Base-by-base conservation (phyloP, 169 alveolate genomes). In the Cryptosporidium tyzzeri region DNA sequence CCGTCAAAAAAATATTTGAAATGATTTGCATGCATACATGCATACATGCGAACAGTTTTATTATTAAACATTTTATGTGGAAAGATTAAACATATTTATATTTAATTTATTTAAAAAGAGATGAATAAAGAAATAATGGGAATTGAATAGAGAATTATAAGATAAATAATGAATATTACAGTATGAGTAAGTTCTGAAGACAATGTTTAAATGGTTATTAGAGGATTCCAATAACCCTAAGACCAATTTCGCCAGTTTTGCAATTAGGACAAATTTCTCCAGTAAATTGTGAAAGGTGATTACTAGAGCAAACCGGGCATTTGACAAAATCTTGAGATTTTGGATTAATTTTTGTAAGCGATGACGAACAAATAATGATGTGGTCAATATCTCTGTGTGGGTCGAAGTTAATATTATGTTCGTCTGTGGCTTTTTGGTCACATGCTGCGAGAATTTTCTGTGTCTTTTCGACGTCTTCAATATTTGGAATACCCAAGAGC, bases 391-490 rank as follows among this genome's bases (percentile, higher is more conserved):
- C 92, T 21, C 80, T 91, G 50, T 53, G 73, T 48, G 93, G 93
- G n/a, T 92, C 95, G 71, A 84, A 91, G 65, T 91, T 85, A 44
- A 93, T 86, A 14, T 65, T 65, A 58, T 86, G 71, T 1, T 93
- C 93, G 58, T 93, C 95, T 2, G 95, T 91, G 39, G 92, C 95
- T 51, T 86, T 91, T 85, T 93, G 93, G 53, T 93, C 95, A 86
- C 95, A 93, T 21, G 89, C 92, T 23, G 71, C 50, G 31, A 93
- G 92, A 21, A 91, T 86, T 53, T 91, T 93, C 68, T 71, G 91
- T 6, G 95, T 91, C 80, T 93, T 87, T 14, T 69, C 91, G 33
- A 84, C 71, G 39, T 92, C 94, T 50, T 92, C 93, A 23, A 68
- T 69, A 23, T 74, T 86, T 21, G 92, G 93, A 33, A 61, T 71